phyloP scores from a whole-genome alignment of 345 rosid genomes.

The Melaleuca alternifolia region DNA sequence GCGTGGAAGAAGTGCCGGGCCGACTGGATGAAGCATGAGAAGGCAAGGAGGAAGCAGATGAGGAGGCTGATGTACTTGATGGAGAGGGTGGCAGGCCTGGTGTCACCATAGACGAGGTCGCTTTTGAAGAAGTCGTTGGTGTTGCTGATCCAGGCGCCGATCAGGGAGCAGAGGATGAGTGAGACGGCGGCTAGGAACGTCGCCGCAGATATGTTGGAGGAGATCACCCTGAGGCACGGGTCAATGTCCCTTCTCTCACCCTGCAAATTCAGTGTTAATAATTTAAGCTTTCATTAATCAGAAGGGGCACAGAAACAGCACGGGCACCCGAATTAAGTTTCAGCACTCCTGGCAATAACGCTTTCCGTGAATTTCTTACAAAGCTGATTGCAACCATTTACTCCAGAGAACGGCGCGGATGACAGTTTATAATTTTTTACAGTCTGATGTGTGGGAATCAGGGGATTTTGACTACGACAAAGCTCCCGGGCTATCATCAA shows the following conservation, averaged over 20 bases:
- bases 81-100: conserved; percentile 46
- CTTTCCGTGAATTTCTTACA: not conserved
- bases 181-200: conserved; percentile 53
- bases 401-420: not conserved
- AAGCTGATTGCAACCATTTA: not conserved
- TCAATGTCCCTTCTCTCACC: conserved; percentile 28
- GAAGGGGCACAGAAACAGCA: not conserved
- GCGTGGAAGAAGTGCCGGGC: conserved; percentile 58
- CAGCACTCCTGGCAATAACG: not conserved
- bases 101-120: conserved; percentile 58
- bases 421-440: not conserved
- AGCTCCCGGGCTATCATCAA: not conserved
- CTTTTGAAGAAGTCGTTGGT: conserved; percentile 37
- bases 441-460: not conserved
- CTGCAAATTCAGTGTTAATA: not conserved
- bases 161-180: conserved; percentile 63
- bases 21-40: conserved; percentile 66
- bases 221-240: conserved; percentile 38
- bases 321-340: not conserved
- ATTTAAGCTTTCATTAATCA: not conserved
- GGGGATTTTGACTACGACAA: not conserved
- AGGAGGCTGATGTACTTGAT: conserved; percentile 65
- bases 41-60: conserved; percentile 56
- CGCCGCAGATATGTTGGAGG: conserved; percentile 52
- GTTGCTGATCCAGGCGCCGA: conserved; percentile 80